Conservation (phyloP, 257 asterid species). For the Handroanthus guayacan region DNA sequence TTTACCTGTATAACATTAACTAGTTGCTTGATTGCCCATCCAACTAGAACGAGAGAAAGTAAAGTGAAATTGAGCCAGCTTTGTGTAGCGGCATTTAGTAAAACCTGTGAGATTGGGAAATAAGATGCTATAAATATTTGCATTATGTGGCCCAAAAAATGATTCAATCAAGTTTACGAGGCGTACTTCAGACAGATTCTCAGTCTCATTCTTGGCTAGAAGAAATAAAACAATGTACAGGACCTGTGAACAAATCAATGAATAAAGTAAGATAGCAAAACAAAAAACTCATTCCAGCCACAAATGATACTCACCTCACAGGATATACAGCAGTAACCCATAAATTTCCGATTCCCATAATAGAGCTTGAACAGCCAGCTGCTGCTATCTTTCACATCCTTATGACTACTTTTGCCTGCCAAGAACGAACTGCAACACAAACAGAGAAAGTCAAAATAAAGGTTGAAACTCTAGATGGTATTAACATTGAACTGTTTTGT, state of each 20-base stretch:
- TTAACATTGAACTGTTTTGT: not conserved
- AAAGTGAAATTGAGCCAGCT: constrained; percentile 60
- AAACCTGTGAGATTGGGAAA: constrained; percentile 55
- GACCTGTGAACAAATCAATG: constrained; percentile 58
- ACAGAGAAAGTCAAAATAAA: constrained; percentile 15
- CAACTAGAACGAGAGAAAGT: constrained; percentile 64
- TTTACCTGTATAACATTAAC: constrained; percentile 86
- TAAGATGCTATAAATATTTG: constrained; percentile 6
- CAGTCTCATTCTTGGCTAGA: constrained; percentile 69
- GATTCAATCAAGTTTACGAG: constrained; percentile 30
- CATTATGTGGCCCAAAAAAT: constrained; percentile 1
- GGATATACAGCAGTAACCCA: constrained; percentile 93
- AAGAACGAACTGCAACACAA: constrained; percentile 74
- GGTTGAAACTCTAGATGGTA: not conserved
- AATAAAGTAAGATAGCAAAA: constrained; percentile 22
- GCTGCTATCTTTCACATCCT: constrained; percentile 92
- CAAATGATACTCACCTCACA: constrained; percentile 79
- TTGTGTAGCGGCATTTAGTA: constrained; percentile 53
- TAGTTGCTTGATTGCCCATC: constrained; percentile 86
- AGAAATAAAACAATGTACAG: constrained; percentile 85
- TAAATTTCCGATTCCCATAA: constrained; percentile 81
- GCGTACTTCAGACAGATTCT: constrained; percentile 66
- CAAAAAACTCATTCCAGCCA: not conserved
- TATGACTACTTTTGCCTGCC: constrained; percentile 89
- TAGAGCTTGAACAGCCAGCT: constrained; percentile 92